Evolutionary conservation across 1,284 basidiomycete species (phyloP).

Genomic region (Marasmius sp.): DNA sequence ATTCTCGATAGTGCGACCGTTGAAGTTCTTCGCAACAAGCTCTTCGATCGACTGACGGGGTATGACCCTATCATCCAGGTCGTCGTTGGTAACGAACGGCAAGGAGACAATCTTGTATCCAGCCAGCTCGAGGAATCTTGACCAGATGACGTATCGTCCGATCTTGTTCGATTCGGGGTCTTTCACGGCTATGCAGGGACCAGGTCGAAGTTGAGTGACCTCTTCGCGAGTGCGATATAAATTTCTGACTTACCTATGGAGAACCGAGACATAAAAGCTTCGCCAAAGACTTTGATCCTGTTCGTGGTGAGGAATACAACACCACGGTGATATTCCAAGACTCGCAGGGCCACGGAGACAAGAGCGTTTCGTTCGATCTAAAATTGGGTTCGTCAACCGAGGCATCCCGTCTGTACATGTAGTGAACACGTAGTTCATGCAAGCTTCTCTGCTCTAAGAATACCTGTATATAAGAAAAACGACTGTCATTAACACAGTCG

Average conservation of each 20-base stretch:
- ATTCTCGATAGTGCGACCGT: constrained; percentile 15
- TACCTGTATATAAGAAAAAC: constrained; percentile 1
- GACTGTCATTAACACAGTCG: not conserved
- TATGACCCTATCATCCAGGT: not conserved
- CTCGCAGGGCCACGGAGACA: constrained; percentile 23
- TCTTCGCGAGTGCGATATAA: not conserved
- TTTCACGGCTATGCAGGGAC: constrained; percentile 12
- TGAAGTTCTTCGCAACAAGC: constrained; percentile 9
- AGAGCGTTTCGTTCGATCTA: constrained; percentile 23
- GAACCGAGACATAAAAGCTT: constrained; percentile 28
- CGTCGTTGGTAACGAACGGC: not conserved
- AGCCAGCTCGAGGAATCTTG: constrained; percentile 18
- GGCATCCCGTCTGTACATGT: not conserved
- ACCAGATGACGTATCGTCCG: constrained; percentile 14
- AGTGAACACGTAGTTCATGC: constrained; percentile 17
- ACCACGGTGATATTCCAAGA: constrained; percentile 23
- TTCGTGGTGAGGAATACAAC: constrained; percentile 33
- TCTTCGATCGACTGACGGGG: constrained; percentile 1
- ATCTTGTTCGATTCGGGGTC: constrained; percentile 15
- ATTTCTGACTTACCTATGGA: constrained; percentile 17
- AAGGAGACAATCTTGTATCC: constrained; percentile 5
- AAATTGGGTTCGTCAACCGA: not conserved
- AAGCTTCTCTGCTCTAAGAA: constrained; percentile 16
- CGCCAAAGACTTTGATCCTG: constrained; percentile 27
- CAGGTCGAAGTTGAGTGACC: too few relatives aligned